phyloP scores from a whole-genome alignment of 192 early-diverging fungal genomes.

The Backusella circina region DNA sequence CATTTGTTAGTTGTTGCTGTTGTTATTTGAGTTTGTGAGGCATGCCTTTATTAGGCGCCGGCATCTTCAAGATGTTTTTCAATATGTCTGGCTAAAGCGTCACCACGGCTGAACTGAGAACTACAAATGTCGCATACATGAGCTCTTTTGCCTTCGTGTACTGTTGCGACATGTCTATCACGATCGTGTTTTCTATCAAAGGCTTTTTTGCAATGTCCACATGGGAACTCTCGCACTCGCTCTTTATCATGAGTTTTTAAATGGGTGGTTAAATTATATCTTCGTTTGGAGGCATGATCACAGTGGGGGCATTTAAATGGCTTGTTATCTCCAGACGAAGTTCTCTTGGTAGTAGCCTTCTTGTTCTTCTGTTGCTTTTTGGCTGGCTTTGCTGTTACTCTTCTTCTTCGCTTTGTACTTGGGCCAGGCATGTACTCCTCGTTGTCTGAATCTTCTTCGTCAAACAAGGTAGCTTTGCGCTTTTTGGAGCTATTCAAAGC shows the following conservation, averaged over 20 bases:
- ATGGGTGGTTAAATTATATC: conserved; percentile 81
- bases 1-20: no score
- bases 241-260: conserved; percentile 63
- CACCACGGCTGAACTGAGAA: conserved; percentile 63
- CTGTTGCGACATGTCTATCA: conserved; percentile 60
- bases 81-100: conserved; percentile 60
- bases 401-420: neutral
- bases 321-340: neutral
- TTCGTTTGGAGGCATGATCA: conserved; percentile 20
- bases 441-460: neutral
- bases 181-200: conserved; percentile 79
- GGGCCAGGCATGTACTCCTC: neutral
- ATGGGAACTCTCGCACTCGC: conserved; percentile 57
- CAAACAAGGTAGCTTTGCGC: neutral
- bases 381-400: neutral
- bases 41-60: neutral
- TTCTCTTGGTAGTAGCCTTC: neutral
- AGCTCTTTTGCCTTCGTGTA: conserved; percentile 59
- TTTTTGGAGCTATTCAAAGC: neutral
- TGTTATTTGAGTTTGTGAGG: no score
- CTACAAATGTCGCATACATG: conserved; percentile 52
- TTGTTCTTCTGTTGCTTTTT: no score
- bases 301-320: neutral
- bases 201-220: conserved; percentile 55
- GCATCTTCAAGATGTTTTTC: neutral